Conservation (phyloP, 1,139 yeast genomes). For the Spathaspora jeffriesii region DNA sequence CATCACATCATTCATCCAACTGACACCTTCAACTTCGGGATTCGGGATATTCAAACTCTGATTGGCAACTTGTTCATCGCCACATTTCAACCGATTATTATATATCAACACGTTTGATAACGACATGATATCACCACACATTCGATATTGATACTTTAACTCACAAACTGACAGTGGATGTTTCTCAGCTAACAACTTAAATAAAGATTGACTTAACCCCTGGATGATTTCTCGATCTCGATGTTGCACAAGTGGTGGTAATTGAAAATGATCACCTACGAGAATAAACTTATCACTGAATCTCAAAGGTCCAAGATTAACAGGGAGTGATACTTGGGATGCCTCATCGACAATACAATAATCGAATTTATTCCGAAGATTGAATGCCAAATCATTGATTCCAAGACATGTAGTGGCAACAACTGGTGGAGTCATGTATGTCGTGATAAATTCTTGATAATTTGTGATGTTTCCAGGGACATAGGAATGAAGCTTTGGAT, state of each 20-base stretch:
- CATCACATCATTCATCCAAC: conserved; percentile 36
- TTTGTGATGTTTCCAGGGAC: conserved; percentile 50
- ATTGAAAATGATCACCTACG: conserved; percentile 94
- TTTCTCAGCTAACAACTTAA: conserved; percentile 66
- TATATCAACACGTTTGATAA: conserved; percentile 81
- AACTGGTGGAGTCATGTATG: conserved; percentile 61
- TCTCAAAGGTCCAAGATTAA: conserved; percentile 84
- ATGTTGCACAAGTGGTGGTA: conserved; percentile 81
- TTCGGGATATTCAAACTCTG: conserved; percentile 52
- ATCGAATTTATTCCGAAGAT: conserved; percentile 65
- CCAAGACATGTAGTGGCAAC: conserved; percentile 93
- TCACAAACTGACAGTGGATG: conserved; percentile 76
- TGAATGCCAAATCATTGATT: conserved; percentile 62
- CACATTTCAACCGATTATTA: conserved; percentile 75
- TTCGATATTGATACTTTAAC: conserved; percentile 82
- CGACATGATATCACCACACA: conserved; percentile 88
- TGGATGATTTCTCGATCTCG: conserved; percentile 50
- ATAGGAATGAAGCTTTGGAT: conserved; percentile 57
- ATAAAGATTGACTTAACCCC: conserved; percentile 80
- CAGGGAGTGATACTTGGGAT: conserved; percentile 90
- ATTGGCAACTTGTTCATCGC: conserved; percentile 60
- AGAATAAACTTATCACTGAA: conserved; percentile 77
- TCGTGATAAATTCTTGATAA: conserved; percentile 42
- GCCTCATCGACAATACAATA: conserved; percentile 97
- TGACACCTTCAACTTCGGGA: conserved; percentile 18